Evolutionary conservation across 2,329 filamentous ascomycete species (phyloP).

Genomic region (Ophiosphaerella korrae): DNA sequence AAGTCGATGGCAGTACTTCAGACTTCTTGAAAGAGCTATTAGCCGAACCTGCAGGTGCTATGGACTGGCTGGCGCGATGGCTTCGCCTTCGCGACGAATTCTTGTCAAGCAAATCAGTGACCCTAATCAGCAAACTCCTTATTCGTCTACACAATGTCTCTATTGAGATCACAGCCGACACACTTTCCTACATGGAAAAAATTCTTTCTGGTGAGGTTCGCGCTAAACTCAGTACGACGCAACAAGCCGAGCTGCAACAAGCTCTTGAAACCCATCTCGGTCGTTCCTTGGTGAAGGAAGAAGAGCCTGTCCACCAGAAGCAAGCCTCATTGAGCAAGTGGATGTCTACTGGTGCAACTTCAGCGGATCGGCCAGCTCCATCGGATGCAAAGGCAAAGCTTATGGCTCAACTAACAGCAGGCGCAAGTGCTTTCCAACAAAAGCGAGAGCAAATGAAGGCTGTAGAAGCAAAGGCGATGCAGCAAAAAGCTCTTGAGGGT

Average conservation of each 20-base stretch:
- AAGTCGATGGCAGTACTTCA: conserved; percentile 45
- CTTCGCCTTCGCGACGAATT: conserved; percentile 87
- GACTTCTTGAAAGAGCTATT: conserved; percentile 61
- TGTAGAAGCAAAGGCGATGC: conserved; percentile 29
- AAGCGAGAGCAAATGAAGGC: conserved; percentile 30
- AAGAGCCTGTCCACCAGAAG: conserved; percentile 43
- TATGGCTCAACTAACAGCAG: conserved; percentile 35
- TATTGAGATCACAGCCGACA: conserved; percentile 69
- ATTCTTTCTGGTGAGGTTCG: conserved; percentile 68
- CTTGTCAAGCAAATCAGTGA: conserved; percentile 80
- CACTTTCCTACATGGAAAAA: conserved; percentile 67
- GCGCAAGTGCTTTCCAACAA: conserved; percentile 35
- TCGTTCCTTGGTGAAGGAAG: conserved; percentile 39
- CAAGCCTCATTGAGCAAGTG: conserved; percentile 50
- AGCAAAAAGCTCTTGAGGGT: conserved; percentile 31
- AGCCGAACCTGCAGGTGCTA: conserved; percentile 66
- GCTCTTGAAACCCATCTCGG: conserved; percentile 62
- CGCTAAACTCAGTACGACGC: conserved; percentile 80
- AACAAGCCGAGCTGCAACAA: conserved; percentile 79
- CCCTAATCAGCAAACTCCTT: conserved; percentile 82
- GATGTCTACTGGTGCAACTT: conserved; percentile 39
- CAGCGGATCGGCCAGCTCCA: conserved; percentile 12
- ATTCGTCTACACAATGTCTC: conserved; percentile 77
- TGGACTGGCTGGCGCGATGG: conserved; percentile 80
- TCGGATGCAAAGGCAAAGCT: conserved; percentile 34